phyloP scores from a whole-genome alignment of 768 basidiomycete genomes.

The Brasilioporus rufonigricans region DNA sequence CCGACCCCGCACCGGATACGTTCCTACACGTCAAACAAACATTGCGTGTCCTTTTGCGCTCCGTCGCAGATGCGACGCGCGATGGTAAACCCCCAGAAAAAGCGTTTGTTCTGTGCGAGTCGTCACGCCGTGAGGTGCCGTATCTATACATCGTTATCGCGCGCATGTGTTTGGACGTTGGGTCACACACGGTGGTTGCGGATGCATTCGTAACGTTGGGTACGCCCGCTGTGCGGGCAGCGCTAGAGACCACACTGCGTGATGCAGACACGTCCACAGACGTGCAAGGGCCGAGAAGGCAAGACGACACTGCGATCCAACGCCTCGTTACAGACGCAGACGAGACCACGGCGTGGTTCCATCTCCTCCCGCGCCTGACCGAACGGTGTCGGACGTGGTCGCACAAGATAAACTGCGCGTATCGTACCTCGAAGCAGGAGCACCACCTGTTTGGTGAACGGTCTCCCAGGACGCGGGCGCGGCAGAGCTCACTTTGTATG shows the following conservation, averaged over 20 bases:
- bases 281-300: too few relatives aligned
- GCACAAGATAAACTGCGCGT: slow-evolving; percentile 41
- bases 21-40: slow-evolving; percentile 32
- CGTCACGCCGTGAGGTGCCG: not conserved
- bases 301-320: slow-evolving; percentile 4
- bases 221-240: slow-evolving; percentile 2
- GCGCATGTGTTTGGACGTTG: slow-evolving; percentile 43
- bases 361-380: slow-evolving; percentile 47
- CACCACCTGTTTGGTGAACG: slow-evolving; percentile 9
- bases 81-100: slow-evolving; percentile 6
- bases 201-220: slow-evolving; percentile 47
- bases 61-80: slow-evolving; percentile 7
- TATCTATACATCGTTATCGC: slow-evolving; percentile 48
- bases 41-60: slow-evolving; percentile 26
- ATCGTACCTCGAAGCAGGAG: slow-evolving; percentile 20
- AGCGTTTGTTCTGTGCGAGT: slow-evolving; percentile 18
- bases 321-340: slow-evolving; percentile 9
- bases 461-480: slow-evolving; percentile 32
- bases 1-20: slow-evolving; percentile 5
- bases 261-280: not conserved
- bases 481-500: slow-evolving; percentile 6
- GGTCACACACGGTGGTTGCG: slow-evolving; percentile 41
- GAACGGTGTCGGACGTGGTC: slow-evolving; percentile 58
- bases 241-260: not conserved
- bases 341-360: slow-evolving; percentile 42